phyloP scores from a whole-genome alignment of 345 rosid genomes.

The Laguncularia racemosa region DNA sequence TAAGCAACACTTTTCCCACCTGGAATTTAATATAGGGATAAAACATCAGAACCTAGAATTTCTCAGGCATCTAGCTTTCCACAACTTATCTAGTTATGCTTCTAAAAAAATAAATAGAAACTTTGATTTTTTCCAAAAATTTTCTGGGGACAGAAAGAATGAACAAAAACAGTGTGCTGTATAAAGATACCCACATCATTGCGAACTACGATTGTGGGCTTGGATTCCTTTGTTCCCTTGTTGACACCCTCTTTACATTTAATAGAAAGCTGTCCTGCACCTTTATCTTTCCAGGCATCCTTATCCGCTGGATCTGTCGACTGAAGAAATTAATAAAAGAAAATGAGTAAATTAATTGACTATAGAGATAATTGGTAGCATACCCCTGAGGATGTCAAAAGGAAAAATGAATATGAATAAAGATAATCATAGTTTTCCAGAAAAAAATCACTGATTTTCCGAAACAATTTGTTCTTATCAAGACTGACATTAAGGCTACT shows the following conservation, averaged over 20 bases:
- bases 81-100: neutral
- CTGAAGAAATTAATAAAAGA: constrained; percentile 29
- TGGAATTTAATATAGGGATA: constrained; percentile 11
- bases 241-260: constrained; percentile 78
- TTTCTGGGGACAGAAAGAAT: neutral
- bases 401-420: too few relatives aligned
- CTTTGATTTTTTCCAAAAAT: too few relatives aligned
- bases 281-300: constrained; percentile 94
- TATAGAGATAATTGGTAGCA: neutral
- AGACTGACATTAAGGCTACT: too few relatives aligned
- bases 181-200: constrained; percentile 57
- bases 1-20: constrained; percentile 85
- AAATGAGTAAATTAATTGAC: neutral
- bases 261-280: constrained; percentile 81
- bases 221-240: constrained; percentile 87
- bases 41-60: neutral
- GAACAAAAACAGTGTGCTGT: neutral
- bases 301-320: constrained; percentile 70
- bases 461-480: too few relatives aligned
- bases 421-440: neutral
- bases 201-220: constrained; percentile 74
- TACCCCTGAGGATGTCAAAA: too few relatives aligned
- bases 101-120: too few relatives aligned
- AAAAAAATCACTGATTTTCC: neutral
- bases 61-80: neutral